Evolutionary conservation across 495 filamentous ascomycete genomes (phyloP), one percentile per base, ranked within the genome.

Genomic region (Penicillium canescens): DNA sequence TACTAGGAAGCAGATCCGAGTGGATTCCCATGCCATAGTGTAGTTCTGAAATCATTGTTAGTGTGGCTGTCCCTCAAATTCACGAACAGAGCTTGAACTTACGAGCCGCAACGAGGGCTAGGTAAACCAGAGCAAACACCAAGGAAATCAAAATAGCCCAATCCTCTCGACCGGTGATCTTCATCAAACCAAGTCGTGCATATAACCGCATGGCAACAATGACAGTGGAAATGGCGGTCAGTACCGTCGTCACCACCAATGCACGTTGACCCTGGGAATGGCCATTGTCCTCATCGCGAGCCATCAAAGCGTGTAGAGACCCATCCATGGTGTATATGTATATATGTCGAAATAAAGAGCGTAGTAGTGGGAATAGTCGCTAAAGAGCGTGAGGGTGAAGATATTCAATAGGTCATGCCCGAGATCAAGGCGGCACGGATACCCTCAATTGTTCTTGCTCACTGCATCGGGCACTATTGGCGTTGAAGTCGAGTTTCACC

Each of bases 161-260:
- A 48, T 75, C 72, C 50, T 75, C 72, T 24, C 63, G 68, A 18
- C 72, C 72, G 21, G 61, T 69, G 6, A 63, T 42, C 42, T 71
- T 73, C 57, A 75, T 70, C 53, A 75, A 42, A 1, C 66, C 60
- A 24, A 67, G 24, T 26, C 71, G 54, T n/a, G 72, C 67, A 34
- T 62, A 71, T 10, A 73, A 52, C 2, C 72, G 68, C 66, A 75
- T 63, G 3, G 46, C 59, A 9, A 75, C 70, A 31, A 67, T 55
- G 2, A 70, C 3, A 16, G 59, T 41, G 1, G 70, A 61, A 16
- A 73, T 18, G 1, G 42, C 37, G 5, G 71, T 75, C 24, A 75
- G 52, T 34, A 69, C 63, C 4, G 61, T 63, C 28, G 71, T 71
- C 33, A 71, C 69, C 16, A 75, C 72, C 56, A 75, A 42, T 11